Evolutionary conservation across 495 filamentous ascomycete genomes (phyloP).

Genomic region (Astrothelium subdiscretum): DNA sequence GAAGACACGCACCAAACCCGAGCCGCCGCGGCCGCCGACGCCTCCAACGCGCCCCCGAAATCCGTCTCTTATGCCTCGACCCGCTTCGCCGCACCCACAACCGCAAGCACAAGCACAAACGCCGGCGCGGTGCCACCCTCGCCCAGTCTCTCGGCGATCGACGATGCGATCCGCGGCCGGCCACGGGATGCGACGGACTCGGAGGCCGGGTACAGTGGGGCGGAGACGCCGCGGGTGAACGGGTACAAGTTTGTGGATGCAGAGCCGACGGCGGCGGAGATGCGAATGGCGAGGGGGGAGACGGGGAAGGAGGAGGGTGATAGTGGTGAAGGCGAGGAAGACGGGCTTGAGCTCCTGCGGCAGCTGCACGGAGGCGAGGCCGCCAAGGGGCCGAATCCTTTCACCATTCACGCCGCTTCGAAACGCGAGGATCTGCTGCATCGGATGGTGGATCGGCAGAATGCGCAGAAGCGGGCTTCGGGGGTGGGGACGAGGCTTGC

Average conservation of each 20-base stretch:
- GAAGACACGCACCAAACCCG: constrained; percentile 51
- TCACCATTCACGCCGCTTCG: constrained; percentile 64
- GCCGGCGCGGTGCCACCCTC: constrained; percentile 56
- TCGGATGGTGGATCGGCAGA: constrained; percentile 75
- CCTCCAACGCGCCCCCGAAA: constrained; percentile 66
- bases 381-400: constrained; percentile 57
- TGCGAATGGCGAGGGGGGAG: constrained; percentile 8
- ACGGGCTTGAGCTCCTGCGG: constrained; percentile 25
- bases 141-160: constrained; percentile 73
- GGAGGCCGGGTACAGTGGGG: constrained; percentile 52
- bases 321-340: constrained; percentile 12
- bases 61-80: constrained; percentile 77
- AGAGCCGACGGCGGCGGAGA: constrained; percentile 35
- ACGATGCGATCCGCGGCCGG: constrained; percentile 74
- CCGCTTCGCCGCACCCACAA: constrained; percentile 18
- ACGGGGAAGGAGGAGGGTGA: constrained; percentile 18
- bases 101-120: constrained; percentile 9
- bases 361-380: constrained; percentile 49
- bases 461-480: constrained; percentile 41
- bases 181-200: constrained; percentile 45
- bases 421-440: constrained; percentile 76
- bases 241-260: constrained; percentile 90
- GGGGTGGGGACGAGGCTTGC: constrained; percentile 23
- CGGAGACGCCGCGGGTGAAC: constrained; percentile 75
- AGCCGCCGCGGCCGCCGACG: constrained; percentile 53